Evolutionary conservation across 345 rosid genomes (phyloP), one percentile per base, ranked within the genome.

Genomic region (Boechera retrofracta): DNA sequence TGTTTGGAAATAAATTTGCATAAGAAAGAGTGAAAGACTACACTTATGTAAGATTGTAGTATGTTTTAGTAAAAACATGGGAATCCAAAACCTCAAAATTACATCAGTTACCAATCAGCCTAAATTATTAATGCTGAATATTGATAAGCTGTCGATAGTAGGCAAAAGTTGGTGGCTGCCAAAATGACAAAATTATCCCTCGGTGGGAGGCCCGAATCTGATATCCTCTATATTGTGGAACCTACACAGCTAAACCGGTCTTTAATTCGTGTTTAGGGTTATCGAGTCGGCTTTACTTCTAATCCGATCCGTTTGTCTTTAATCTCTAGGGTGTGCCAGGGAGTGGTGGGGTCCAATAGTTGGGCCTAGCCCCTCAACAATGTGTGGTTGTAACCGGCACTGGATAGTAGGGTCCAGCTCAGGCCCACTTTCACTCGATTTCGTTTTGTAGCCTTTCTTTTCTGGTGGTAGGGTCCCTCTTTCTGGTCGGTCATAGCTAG

Each of bases 381-480:
- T 66, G 68, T 72, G 77, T 39, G 81, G 81, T 21, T 78, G 81
- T 77, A 67, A 77, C 61, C 65, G 26, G 72, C 47, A 64, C 45
- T 64, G 36, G 62, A 71, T 26, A 28, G 76, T 55, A 71, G 81
- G 81, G 81, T 71, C 76, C 76, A 71, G 16, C 8, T 28, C 9
- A 49, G 77, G 77, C 76, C 76, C 72, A 56, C 61, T 33, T 24
- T 42, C 58, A 44, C 57, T 73, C 64, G 41, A 15, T 76, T 42
- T 69, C 18, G 21, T 11, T 55, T 39, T 10, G 16, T 75, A 68
- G 79, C 74, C 73, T 58, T 52, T 70, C 76, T 71, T 77, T 71
- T 47, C 61, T 64, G 13, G 52, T 71, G 67, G 67, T 77, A 28
- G 76, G 76, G 76, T 0, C 81, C 80, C 47, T 16, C 24, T 47